phyloP scores from a whole-genome alignment of 1,139 yeast genomes.

The Geotrichum fermentans region DNA sequence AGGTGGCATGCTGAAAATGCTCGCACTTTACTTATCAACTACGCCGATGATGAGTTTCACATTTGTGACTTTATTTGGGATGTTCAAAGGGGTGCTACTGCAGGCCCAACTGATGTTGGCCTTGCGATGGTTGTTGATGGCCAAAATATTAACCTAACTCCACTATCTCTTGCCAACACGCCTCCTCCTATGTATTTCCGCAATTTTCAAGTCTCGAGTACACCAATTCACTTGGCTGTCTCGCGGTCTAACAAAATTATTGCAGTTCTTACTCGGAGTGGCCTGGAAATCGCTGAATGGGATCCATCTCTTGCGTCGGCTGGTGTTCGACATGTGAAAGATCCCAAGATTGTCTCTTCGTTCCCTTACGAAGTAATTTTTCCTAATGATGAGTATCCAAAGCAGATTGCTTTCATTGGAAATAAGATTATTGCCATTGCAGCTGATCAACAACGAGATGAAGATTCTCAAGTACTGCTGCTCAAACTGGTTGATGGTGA shows the following conservation, averaged over 20 bases:
- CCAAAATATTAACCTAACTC: slow-evolving; percentile 64
- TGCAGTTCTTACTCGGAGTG: slow-evolving; percentile 52
- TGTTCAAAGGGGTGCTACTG: slow-evolving; percentile 63
- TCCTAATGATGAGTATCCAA: slow-evolving; percentile 44
- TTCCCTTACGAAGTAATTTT: slow-evolving; percentile 39
- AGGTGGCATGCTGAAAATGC: slow-evolving; percentile 92
- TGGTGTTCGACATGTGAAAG: slow-evolving; percentile 37
- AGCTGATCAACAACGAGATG: slow-evolving; percentile 44
- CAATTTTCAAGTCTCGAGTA: slow-evolving; percentile 49
- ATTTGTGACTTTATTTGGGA: slow-evolving; percentile 66
- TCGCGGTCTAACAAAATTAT: slow-evolving; percentile 54
- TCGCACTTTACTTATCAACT: slow-evolving; percentile 54
- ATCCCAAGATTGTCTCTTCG: slow-evolving; percentile 44
- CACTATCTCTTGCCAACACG: slow-evolving; percentile 76
- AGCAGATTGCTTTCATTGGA: slow-evolving; percentile 60
- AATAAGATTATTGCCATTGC: slow-evolving; percentile 51
- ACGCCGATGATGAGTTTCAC: slow-evolving; percentile 40
- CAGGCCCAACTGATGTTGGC: slow-evolving; percentile 68
- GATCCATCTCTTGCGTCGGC: slow-evolving; percentile 24
- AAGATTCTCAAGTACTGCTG: slow-evolving; percentile 20
- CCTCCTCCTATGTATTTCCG: slow-evolving; percentile 92
- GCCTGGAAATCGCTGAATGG: slow-evolving; percentile 42
- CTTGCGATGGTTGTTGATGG: slow-evolving; percentile 83
- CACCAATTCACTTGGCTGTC: slow-evolving; percentile 62
- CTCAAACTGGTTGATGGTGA: slow-evolving; percentile 18